Percentiles rank a stretch among this genome's conserved stretches.
phyloP scores from a whole-genome alignment of 2,329 filamentous ascomycete species.

The Cyclaneusma minus region DNA sequence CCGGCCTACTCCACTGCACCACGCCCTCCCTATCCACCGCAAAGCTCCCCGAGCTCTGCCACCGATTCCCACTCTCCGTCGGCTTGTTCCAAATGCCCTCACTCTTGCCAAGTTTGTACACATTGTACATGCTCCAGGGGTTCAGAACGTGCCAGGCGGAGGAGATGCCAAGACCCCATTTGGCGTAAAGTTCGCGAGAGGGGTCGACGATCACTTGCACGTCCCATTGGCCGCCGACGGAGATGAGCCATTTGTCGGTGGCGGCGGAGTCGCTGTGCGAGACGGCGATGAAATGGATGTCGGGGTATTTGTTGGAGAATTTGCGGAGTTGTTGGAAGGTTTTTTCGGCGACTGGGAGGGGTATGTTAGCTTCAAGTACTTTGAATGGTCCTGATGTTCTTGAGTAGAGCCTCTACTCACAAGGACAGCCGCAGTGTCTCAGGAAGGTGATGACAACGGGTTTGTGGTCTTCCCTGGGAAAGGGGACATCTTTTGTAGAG shows the following conservation, averaged over 20 bases:
- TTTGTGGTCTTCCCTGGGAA: conserved; percentile 33
- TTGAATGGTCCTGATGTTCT: not conserved
- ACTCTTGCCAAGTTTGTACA: conserved; percentile 38
- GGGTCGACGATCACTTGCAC: conserved; percentile 44
- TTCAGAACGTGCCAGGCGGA: conserved; percentile 47
- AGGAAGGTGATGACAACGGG: conserved; percentile 52
- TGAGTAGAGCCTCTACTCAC: conserved; percentile 33
- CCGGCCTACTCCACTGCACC: conserved; percentile 35
- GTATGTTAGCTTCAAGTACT: not conserved
- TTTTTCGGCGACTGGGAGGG: conserved; percentile 46
- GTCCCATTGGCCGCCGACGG: conserved; percentile 20
- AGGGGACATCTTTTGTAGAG: conserved; percentile 29
- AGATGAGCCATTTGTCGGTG: conserved; percentile 24
- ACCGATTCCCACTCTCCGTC: conserved; percentile 49
- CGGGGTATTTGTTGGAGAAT: conserved; percentile 31
- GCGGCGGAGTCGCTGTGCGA: conserved; percentile 45
- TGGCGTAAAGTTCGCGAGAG: conserved; percentile 41
- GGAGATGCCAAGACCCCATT: conserved; percentile 49
- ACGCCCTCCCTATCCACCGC: conserved; percentile 36
- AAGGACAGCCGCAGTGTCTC: conserved; percentile 60
- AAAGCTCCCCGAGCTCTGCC: conserved; percentile 55
- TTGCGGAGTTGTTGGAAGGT: conserved; percentile 38
- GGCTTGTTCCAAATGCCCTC: conserved; percentile 52
- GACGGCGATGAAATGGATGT: conserved; percentile 42
- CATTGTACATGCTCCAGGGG: conserved; percentile 39